phyloP scores from a whole-genome alignment of 1,284 basidiomycete species.

The Neolentinus lepideus region DNA sequence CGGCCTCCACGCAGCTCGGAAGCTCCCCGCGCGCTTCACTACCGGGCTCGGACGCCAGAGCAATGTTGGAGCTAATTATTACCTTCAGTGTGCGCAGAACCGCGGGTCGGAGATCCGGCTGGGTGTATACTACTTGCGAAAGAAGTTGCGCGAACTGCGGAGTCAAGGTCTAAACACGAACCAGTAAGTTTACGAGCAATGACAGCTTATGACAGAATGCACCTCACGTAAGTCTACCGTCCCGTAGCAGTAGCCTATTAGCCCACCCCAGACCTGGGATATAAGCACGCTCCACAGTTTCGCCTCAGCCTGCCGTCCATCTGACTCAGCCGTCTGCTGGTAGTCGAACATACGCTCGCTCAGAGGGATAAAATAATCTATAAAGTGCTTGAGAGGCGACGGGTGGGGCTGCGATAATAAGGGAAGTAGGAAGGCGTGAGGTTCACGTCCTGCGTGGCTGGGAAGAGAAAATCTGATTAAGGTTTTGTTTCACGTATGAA shows the following conservation, averaged over 20 bases:
- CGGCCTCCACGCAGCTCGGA: conserved; percentile 27
- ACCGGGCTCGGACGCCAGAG: conserved; percentile 31
- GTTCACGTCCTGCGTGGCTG: conserved; percentile 57
- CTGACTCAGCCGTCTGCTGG: conserved; percentile 69
- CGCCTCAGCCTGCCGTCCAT: conserved; percentile 72
- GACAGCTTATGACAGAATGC: conserved; percentile 3
- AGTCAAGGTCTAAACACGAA: conserved; percentile 49
- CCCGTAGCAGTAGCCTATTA: conserved; percentile 77
- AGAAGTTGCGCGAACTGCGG: conserved; percentile 81
- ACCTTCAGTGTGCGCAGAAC: conserved; percentile 79
- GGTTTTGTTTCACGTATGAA: too few species aligned
- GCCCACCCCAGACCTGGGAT: conserved; percentile 89
- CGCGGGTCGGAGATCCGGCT: conserved; percentile 76
- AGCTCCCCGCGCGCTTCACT: conserved; percentile 18
- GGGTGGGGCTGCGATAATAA: conserved; percentile 81
- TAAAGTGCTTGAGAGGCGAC: conserved; percentile 79
- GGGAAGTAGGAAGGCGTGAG: conserved; percentile 89
- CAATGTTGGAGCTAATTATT: conserved; percentile 71
- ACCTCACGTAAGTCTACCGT: conserved; percentile 53
- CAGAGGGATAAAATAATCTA: conserved; percentile 86
- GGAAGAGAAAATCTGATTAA: background rate
- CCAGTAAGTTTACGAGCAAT: background rate
- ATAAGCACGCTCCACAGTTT: conserved; percentile 94
- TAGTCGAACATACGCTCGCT: conserved; percentile 91
- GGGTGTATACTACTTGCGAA: conserved; percentile 86